Evolutionary conservation across 805 yeast species (phyloP), one percentile per base, ranked within the genome.

Genomic region (Yarrowia bubula): DNA sequence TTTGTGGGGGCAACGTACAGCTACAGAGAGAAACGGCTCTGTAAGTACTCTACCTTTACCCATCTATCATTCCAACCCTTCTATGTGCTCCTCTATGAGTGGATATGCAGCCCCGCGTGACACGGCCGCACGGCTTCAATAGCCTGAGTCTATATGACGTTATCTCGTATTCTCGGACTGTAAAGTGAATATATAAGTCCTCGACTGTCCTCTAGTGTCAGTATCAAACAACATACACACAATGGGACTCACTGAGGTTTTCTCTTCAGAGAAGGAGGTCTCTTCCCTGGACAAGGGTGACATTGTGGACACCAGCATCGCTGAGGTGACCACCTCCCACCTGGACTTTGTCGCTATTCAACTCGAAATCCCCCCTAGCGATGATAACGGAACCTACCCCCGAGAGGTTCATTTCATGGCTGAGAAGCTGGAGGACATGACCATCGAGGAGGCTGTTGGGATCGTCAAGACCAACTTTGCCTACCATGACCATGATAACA

Each of bases 401-500:
- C 31, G 13, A 2, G 71, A 70, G 41, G 51, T 70, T 18, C 71
- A 77, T 28, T 81, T 75, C 68, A 78, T 82, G 76, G 73, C 80
- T 65, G 79, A 77, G 38, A 80, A 78, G 67, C 75, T 79, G 53
- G 76, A 74, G 37, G 69, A 69, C 38, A 68, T 79, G 67, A 60
- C 76, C 1, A 68, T 68, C 5, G 78, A 75, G 1, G 82, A 81
- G 37, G 78, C 84, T 0, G 37, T 78, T 1, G 74, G 73, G 5
- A 76, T 82, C 42, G 71, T 84, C 50, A 69, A 72, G 37, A 73
- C 75, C 14, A 79, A 82, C 6, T 66, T 79, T 3, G 76, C 69
- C 0, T 77, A 79, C 17, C 85, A 83, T 67, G 69, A 69, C 4
- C 80, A 77, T 58, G 88, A 84, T 70, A 78, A 79, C 41, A 83